Percentiles rank a stretch among this genome's conserved stretches.
These are phyloP conservation scores for Aristolochia californica DNA, from an alignment of 164 flowering plant species.

Conservation along the genomic window DNA sequence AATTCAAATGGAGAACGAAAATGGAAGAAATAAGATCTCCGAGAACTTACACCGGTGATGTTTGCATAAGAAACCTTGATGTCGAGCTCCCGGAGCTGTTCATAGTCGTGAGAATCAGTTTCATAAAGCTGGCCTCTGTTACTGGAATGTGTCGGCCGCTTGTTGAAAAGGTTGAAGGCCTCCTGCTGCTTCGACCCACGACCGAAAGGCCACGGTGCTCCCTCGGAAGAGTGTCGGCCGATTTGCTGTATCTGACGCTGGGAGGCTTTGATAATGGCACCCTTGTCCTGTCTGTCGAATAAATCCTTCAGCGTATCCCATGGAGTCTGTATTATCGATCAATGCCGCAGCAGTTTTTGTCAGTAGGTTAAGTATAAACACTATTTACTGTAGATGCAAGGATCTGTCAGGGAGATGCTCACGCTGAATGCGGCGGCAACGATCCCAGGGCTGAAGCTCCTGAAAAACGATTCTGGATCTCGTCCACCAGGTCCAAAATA, in stretches of 20 bases:
- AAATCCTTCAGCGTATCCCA: constrained; percentile 24
- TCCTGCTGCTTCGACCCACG: constrained; percentile 7
- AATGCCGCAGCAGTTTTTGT: too few relatives aligned
- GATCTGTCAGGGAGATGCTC: not conserved
- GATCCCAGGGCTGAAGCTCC: constrained; percentile 44
- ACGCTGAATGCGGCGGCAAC: constrained; percentile 63
- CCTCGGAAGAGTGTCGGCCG: constrained; percentile 12
- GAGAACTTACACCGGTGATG: constrained; percentile 31
- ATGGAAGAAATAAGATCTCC: too few relatives aligned
- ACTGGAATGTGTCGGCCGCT: constrained; percentile 22
- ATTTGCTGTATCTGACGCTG: constrained; percentile 29
- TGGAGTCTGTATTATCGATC: constrained; percentile 15
- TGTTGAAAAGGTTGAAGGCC: constrained; percentile 24
- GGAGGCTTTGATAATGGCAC: constrained; percentile 24
- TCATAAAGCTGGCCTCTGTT: constrained; percentile 24
- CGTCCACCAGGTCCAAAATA: constrained; percentile 42
- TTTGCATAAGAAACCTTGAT: constrained; percentile 21
- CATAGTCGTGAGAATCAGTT: constrained; percentile 15
- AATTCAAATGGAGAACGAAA: not conserved
- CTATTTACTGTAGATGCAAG: too few relatives aligned
- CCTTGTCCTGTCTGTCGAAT: constrained; percentile 20
- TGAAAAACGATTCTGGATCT: constrained; percentile 44
- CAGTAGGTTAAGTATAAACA: too few relatives aligned
- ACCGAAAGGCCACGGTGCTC: constrained; percentile 19
- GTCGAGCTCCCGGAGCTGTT: constrained; percentile 25